Base-by-base conservation (phyloP, 1,284 basidiomycete genomes). In the Fomes fomentarius region DNA sequence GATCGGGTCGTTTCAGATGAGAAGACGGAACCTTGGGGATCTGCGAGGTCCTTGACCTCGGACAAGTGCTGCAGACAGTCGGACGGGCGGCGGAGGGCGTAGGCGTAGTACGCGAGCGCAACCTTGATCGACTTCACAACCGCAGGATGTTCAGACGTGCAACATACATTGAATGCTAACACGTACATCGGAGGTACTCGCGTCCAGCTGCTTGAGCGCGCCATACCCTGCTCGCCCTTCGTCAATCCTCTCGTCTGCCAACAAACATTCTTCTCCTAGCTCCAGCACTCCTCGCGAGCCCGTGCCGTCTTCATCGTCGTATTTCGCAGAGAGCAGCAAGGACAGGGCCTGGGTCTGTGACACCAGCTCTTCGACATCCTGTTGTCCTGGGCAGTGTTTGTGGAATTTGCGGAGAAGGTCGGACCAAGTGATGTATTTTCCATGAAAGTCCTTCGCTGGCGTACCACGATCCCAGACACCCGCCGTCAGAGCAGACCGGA, bases 331-430 rank as follows among this genome's bases (percentile, higher is more conserved):
- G 24, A 92, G 74, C 34, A 88, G 74, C 19, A 88, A 63, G 1
- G 82, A 80, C n/a, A 92, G 73, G 1, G 77, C 76, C 30, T 85
- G 85, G 0, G 83, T 89, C 61, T 88, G 83, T 0, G 77, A 80
- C 5, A 86, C 87, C 52, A 90, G 74, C 62, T 88, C 82, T 1
- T 83, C 77, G n/a, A 88, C 72, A 56, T 87, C 84, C 53, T 67
- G 62, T 59, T 76, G 82, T 0, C 84, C 83, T 21, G 68, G 76
- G 53, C 87, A 90, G 65, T 96, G 93, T 66, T 95, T 96, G 65
- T 89, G 88, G 78, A 93, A 94, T 70, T 96, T 96, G 62, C 92
- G 80, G 24, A 94, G 73, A 15, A 94, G 80, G 64, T 94, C 90
- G 2, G 81, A 77, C 94, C 93, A 96, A 11, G 84, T 76, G 26